These are phyloP conservation scores for Zygoascus tannicola DNA, from an alignment of 805 yeast genomes.

Conservation along the genomic window DNA sequence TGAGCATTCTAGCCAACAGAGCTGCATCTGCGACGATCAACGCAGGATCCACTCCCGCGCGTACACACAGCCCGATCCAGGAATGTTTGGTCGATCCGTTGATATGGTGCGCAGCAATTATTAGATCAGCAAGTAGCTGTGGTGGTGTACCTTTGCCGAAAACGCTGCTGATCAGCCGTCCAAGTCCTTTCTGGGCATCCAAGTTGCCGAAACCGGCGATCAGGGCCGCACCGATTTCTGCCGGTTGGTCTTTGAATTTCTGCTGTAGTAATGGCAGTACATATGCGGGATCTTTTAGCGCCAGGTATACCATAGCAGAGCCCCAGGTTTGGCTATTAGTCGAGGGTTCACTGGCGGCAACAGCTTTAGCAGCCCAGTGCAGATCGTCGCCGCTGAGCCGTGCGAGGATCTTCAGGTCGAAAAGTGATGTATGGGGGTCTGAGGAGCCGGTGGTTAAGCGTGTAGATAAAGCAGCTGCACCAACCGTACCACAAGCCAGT, in stretches of 20 bases:
- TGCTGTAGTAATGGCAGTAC: not conserved
- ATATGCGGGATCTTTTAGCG: not conserved
- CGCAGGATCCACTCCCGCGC: constrained; percentile 58
- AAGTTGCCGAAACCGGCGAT: not conserved
- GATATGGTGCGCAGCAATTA: constrained; percentile 39
- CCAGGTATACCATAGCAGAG: not conserved
- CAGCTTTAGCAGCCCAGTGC: constrained; percentile 6
- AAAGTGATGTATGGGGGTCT: not conserved
- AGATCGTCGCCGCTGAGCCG: constrained; percentile 13
- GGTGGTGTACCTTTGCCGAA: not conserved
- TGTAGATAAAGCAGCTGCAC: too few relatives aligned
- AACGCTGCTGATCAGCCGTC: not conserved
- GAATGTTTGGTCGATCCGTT: constrained; percentile 35
- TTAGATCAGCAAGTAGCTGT: constrained; percentile 14
- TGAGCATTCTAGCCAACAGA: not conserved
- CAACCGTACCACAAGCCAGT: too few relatives aligned
- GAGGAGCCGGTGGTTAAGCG: not conserved
- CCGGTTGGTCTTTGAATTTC: not conserved
- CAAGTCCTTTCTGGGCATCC: not conserved
- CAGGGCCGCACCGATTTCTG: not conserved
- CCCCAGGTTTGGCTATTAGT: not conserved
- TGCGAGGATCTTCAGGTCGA: constrained; percentile 8
- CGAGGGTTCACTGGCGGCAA: not conserved
- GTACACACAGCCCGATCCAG: constrained; percentile 72
- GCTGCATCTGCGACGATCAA: constrained; percentile 31